Evolutionary conservation across 1,284 basidiomycete genomes (phyloP).

Genomic region (Thelephora terrestris): DNA sequence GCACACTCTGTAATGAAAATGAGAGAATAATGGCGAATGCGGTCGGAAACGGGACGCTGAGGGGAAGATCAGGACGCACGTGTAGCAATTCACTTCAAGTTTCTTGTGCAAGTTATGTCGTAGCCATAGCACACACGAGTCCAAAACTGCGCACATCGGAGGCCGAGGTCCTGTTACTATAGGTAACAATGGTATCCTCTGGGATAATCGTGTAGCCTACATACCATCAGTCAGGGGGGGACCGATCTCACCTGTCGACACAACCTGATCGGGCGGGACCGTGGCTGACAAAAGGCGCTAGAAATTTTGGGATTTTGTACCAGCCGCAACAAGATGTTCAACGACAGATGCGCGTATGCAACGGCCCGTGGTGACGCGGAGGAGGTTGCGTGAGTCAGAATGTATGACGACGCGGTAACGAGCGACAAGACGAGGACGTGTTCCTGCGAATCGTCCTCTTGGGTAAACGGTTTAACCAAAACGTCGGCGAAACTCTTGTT

Average conservation of each 20-base stretch:
- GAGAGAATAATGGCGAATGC: background rate
- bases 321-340: conserved; percentile 40
- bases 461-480: conserved; percentile 28
- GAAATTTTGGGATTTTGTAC: conserved; percentile 39
- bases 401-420: conserved; percentile 48
- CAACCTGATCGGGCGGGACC: conserved; percentile 31
- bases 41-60: background rate
- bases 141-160: conserved; percentile 44
- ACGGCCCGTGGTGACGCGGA: conserved; percentile 43
- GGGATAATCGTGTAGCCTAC: background rate
- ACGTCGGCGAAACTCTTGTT: conserved; percentile 38
- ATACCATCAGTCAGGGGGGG: background rate
- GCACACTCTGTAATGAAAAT: conserved; percentile 31
- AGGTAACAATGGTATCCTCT: conserved; percentile 46
- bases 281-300: conserved; percentile 32
- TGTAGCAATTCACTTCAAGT: conserved; percentile 44
- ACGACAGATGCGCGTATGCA: conserved; percentile 46
- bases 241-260: conserved; percentile 45
- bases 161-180: conserved; percentile 27
- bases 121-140: conserved; percentile 58
- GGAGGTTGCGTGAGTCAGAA: conserved; percentile 53
- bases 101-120: conserved; percentile 56
- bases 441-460: conserved; percentile 13
- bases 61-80: conserved; percentile 27
- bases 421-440: conserved; percentile 34